These are phyloP conservation scores for Ramaria sp. DNA, from an alignment of 768 basidiomycete genomes.

Conservation along the genomic window DNA sequence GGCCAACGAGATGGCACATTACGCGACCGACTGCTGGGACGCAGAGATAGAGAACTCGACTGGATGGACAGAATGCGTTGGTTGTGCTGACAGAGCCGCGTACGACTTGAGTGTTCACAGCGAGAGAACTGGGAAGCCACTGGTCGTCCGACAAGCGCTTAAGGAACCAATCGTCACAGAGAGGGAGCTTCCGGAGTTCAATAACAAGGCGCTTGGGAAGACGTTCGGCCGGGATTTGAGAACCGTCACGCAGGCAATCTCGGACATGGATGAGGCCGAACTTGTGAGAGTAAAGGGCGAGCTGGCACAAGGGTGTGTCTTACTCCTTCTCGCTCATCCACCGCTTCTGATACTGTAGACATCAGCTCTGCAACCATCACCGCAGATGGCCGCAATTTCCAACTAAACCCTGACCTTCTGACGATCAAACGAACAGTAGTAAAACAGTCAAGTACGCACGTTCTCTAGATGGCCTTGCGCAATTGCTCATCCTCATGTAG, in stretches of 20 bases:
- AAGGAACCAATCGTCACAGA: slow-evolving; percentile 80
- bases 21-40: slow-evolving; percentile 99
- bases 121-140: slow-evolving; percentile 68
- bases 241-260: slow-evolving; percentile 50
- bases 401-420: slow-evolving; percentile 61
- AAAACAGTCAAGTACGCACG: slow-evolving; percentile 61
- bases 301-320: slow-evolving; percentile 60
- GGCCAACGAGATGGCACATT: slow-evolving; percentile 99
- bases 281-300: slow-evolving; percentile 59
- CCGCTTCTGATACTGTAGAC: slow-evolving; percentile 7
- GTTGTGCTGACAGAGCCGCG: slow-evolving; percentile 95
- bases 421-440: slow-evolving; percentile 75
- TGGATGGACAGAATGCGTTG: slow-evolving; percentile 98
- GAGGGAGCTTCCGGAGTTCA: slow-evolving; percentile 66
- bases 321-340: slow-evolving; percentile 4
- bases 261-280: slow-evolving; percentile 53
- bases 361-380: slow-evolving; percentile 45
- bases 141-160: slow-evolving; percentile 79
- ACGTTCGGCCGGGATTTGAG: slow-evolving; percentile 80
- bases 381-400: slow-evolving; percentile 55
- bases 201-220: slow-evolving; percentile 85
- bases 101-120: slow-evolving; percentile 92
- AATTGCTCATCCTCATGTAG: slow-evolving; percentile 28
- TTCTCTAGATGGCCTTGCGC: slow-evolving; percentile 14
- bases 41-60: slow-evolving; percentile 92